Base-by-base conservation (phyloP, 1,284 basidiomycete species). In the Inonotus hispidus region DNA sequence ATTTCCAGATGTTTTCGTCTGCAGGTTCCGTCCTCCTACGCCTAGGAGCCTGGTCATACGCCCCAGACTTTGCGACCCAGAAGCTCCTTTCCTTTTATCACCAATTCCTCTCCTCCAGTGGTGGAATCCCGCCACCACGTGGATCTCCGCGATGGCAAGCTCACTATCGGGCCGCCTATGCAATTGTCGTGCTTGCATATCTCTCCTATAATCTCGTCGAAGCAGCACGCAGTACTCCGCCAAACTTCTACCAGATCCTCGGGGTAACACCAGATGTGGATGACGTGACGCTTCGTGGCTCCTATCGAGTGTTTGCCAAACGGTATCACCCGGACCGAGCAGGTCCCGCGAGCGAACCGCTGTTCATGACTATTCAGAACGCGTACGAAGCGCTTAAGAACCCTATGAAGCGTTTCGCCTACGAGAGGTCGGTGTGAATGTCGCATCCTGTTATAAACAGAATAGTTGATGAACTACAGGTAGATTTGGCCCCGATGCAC, bases 381-480 rank as follows among this genome's bases (percentile, higher is more conserved):
- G 90, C 88, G 19, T 94, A 88, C 68, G 92, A 95, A 70, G 84
- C 85, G 0, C 72, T 95, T 10, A 90, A 85, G 62, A 83, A 93
- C 66, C 91, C 93, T 0, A 78, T 84, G 1, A 86, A 87, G 61
- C 76, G 92, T 52, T 94, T 92, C 74, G 93, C 92, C 0, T 95
- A 95, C 71, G 93, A 95, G 73, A 78, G 83, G 88, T 87, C 60
- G 60, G 79, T 70, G 2, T 8, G 32, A 47, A n/a, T 11, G 2
- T 25, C 27, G 14, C 37, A 10, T 45, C 14, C 16, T 49, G 7
- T 7, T 53, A 37, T 37, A 47, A 57, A n/a, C 61, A 10, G 27
- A 59, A 23, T 43, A 65, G 35, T 56, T 63, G 47, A 61, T 39
- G 1, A 49, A 10, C n/a, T 37, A 43, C 23, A 6, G 39, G 46